Conservation (phyloP, 768 basidiomycete species). For the Trametes cubensis region DNA sequence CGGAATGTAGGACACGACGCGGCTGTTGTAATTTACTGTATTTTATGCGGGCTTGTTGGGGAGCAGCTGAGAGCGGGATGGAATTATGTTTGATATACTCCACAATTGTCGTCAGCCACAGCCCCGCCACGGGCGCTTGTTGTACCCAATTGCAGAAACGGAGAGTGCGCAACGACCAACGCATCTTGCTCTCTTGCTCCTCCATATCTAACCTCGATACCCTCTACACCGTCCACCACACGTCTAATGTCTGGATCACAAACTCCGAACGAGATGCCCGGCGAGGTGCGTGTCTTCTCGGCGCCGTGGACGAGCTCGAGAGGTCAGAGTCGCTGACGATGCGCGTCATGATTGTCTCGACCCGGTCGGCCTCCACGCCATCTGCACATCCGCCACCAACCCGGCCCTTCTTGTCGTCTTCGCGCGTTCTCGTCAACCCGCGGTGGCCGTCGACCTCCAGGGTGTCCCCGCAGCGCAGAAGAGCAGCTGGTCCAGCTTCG, state of each 20-base stretch:
- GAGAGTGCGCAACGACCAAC: slow-evolving; percentile 6
- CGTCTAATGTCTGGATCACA: slow-evolving; percentile 17
- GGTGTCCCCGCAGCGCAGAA: slow-evolving; percentile 85
- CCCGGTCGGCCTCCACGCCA: slow-evolving; percentile 12
- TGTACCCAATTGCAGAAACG: neutral
- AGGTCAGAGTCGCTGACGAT: slow-evolving; percentile 12
- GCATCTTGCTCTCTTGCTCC: neutral
- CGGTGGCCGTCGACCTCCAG: slow-evolving; percentile 29
- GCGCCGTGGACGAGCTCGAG: neutral
- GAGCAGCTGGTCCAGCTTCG: slow-evolving; percentile 85
- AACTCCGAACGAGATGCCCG: slow-evolving; percentile 23
- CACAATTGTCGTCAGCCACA: slow-evolving; percentile 10
- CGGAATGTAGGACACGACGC: neutral
- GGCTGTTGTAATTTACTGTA: neutral
- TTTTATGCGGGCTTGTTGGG: neutral
- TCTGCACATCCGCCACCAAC: neutral
- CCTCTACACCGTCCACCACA: neutral
- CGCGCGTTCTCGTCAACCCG: neutral
- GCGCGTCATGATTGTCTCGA: slow-evolving; percentile 25
- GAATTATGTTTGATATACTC: neutral
- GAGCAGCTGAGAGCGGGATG: neutral
- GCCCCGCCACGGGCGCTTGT: slow-evolving; percentile 5
- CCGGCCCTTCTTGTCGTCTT: too few species aligned
- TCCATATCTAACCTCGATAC: slow-evolving; percentile 4
- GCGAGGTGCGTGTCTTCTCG: slow-evolving; percentile 21